Evolutionary conservation across 345 rosid species (phyloP).

Genomic region (Moricandia arvensis): DNA sequence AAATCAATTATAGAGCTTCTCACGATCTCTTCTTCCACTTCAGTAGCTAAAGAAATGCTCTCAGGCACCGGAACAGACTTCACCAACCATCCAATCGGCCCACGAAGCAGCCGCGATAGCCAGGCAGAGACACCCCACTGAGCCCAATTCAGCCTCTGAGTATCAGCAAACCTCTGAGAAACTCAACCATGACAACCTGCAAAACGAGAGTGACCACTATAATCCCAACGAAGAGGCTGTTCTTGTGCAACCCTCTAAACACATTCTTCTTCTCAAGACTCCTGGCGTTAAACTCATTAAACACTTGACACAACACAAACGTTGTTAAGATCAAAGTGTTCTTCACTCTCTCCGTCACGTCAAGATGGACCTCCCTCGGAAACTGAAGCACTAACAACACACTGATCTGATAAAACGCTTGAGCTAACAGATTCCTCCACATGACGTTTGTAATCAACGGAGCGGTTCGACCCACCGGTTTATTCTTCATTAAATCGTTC

Average conservation of each 20-base stretch:
- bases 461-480: conserved; percentile 55
- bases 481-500: conserved; percentile 59
- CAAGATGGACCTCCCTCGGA: conserved; percentile 54
- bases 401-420: conserved; percentile 60
- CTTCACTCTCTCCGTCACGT: conserved; percentile 49
- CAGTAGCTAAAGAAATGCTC: conserved; percentile 50
- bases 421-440: conserved; percentile 78
- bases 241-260: conserved; percentile 58
- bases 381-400: conserved; percentile 67
- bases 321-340: conserved; percentile 66
- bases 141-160: conserved; percentile 64
- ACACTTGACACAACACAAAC: conserved; percentile 73
- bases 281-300: conserved; percentile 76
- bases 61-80: conserved; percentile 63
- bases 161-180: conserved; percentile 66
- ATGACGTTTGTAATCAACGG: conserved; percentile 69
- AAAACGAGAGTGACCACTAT: conserved; percentile 52
- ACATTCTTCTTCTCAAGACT: conserved; percentile 75
- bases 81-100: conserved; percentile 74
- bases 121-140: conserved; percentile 67
- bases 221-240: conserved; percentile 61
- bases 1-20: conserved; percentile 11
- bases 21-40: conserved; percentile 33
- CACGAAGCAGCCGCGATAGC: conserved; percentile 57
- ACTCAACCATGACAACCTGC: conserved; percentile 73